Evolutionary conservation across 116 monocot genomes (phyloP), one percentile per base, ranked within the genome.

Genomic region (Dioscorea cayenensis): DNA sequence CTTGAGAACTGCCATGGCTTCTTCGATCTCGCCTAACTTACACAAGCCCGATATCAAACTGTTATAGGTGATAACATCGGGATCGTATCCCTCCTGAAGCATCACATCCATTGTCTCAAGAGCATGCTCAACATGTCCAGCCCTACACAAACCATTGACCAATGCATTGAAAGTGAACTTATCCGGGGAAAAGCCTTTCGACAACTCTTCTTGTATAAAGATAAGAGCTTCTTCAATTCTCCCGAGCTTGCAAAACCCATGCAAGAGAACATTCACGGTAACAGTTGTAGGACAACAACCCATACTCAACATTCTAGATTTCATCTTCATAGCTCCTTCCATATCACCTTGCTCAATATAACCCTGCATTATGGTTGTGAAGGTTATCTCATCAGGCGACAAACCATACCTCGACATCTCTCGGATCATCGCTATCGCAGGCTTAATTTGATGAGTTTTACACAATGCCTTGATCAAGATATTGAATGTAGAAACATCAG

Each of bases 381-480:
- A 92, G 10, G 92, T 92, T 60, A 87, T 84, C 82, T 96, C 96
- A 62, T 96, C 88, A 0, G 92, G 92, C 2, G 75, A 37, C 68
- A 92, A 35, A 21, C 84, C 79, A 64, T 84, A 74, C 55, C 76
- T 65, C 4, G 79, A 68, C 92, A 96, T 92, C 58, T 90, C 92
- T 73, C 90, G 92, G 69, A 92, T 75, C 93, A 96, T 84, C 38
- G 79, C 65, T 6, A 88, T 28, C 8, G 96, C 92, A 16, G 86
- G 83, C 67, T 74, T 78, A 0, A 87, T 68, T 71, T 92, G 92
- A 66, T 96, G 90, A 14, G 84, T 75, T 83, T 72, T 84, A 66
- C 92, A 96, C 22, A 96, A 67, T 61, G 86, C 92, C 78, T 88
- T 92, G 72, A 96, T 96, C 76, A 96, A 70, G 64, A 90, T 85